Conservation (phyloP, 1,139 yeast genomes). For the Protomyces pachydermus region DNA sequence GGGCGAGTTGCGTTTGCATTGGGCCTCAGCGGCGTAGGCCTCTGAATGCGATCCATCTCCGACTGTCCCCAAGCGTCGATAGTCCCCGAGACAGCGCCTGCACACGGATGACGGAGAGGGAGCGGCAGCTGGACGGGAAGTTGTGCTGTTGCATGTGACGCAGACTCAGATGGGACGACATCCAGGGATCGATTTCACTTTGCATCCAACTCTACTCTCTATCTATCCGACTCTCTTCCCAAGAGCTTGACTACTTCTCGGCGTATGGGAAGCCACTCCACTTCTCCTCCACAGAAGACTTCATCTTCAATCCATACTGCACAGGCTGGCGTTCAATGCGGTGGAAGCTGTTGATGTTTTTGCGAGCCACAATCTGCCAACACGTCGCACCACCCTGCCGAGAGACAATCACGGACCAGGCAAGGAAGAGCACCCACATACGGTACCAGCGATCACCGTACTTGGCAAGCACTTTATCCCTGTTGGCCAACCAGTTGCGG, state of each 20-base stretch:
- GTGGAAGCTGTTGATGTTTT: slow-evolving; percentile 79
- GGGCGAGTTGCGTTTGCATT: neutral
- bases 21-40: neutral
- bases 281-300: slow-evolving; percentile 7
- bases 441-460: slow-evolving; percentile 89
- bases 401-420: slow-evolving; percentile 72
- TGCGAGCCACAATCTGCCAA: slow-evolving; percentile 85
- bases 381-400: slow-evolving; percentile 95
- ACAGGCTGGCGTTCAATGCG: slow-evolving; percentile 74
- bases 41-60: neutral
- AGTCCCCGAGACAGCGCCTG: neutral
- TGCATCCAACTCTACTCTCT: neutral
- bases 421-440: slow-evolving; percentile 84
- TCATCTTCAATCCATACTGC: slow-evolving; percentile 67
- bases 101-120: neutral
- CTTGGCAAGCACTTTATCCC: slow-evolving; percentile 67
- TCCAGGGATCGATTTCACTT: neutral
- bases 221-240: neutral
- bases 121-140: neutral
- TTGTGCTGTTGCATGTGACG: neutral
- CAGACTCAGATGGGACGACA: neutral
- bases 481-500: slow-evolving; percentile 87
- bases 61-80: neutral
- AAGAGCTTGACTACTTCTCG: neutral
- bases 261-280: slow-evolving; percentile 24